phyloP scores from a whole-genome alignment of 177 flowering plant species.

The Vitis hybrid region DNA sequence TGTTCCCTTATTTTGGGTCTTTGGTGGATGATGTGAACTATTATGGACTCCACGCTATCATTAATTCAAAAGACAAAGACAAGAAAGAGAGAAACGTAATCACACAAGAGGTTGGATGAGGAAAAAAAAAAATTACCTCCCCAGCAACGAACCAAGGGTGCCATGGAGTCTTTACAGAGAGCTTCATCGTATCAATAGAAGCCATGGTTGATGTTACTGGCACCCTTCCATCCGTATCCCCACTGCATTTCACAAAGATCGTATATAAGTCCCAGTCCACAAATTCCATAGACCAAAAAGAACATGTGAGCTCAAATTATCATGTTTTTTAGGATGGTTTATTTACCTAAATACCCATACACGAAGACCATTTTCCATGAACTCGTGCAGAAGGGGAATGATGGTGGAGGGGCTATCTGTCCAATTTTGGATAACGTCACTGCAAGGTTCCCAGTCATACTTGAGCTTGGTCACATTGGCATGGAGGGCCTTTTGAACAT shows the following conservation, averaged over 20 bases:
- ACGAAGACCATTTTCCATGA: conserved; percentile 44
- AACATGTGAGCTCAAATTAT: too few species aligned
- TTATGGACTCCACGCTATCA: not conserved
- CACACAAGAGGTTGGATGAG: not conserved
- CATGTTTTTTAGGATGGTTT: too few species aligned
- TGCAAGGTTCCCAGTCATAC: conserved; percentile 60
- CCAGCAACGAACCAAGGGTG: conserved; percentile 41
- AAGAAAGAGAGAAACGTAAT: not conserved
- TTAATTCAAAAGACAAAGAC: not conserved
- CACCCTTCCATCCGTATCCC: conserved; percentile 66
- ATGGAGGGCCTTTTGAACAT: conserved; percentile 70
- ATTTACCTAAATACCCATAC: conserved; percentile 68
- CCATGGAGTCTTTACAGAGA: conserved; percentile 39
- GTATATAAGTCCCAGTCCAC: not conserved
- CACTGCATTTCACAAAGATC: conserved; percentile 36
- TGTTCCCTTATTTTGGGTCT: too few species aligned
- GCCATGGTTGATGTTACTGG: conserved; percentile 66
- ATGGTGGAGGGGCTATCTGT: conserved; percentile 35
- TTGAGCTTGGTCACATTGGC: conserved; percentile 59
- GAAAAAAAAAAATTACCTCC: conserved; percentile 36
- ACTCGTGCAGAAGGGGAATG: conserved; percentile 45
- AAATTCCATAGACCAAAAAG: too few species aligned
- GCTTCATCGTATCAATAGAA: conserved; percentile 50
- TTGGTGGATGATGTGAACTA: not conserved
- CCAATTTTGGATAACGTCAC: conserved; percentile 40